Conservation (phyloP, 2,329 filamentous ascomycete genomes). For the Metarhizium sp. region DNA sequence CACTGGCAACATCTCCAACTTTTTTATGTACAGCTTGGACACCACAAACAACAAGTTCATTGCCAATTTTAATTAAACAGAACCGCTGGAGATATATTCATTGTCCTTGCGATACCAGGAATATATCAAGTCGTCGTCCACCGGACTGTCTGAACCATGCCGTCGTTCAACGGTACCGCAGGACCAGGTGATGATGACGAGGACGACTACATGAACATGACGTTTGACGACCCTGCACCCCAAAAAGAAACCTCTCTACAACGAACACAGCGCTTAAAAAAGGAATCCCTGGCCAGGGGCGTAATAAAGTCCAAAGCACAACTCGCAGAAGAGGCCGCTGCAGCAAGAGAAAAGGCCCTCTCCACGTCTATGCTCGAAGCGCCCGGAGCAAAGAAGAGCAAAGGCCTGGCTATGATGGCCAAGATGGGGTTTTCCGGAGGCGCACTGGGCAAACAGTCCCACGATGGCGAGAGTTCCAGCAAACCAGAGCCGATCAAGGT, state of each 20-base stretch:
- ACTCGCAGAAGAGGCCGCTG: conserved; percentile 62
- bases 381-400: conserved; percentile 53
- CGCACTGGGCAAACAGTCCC: conserved; percentile 54
- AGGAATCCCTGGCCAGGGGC: conserved; percentile 58
- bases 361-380: conserved; percentile 60
- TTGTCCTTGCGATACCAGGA: too few relatives aligned
- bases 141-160: conserved; percentile 8
- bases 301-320: conserved; percentile 74
- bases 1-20: too few relatives aligned
- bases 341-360: conserved; percentile 66
- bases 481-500: conserved; percentile 64
- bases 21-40: too few relatives aligned
- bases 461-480: conserved; percentile 26
- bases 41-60: too few relatives aligned
- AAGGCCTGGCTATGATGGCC: conserved; percentile 93
- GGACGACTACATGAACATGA: conserved; percentile 98
- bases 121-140: background rate
- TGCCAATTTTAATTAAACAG: too few relatives aligned
- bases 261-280: conserved; percentile 41
- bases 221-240: conserved; percentile 59
- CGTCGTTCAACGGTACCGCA: conserved; percentile 4
- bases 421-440: conserved; percentile 86
- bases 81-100: too few relatives aligned
- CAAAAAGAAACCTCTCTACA: conserved; percentile 44
- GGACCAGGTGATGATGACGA: conserved; percentile 52